These are phyloP conservation scores for Daldinia childiae DNA, from an alignment of 495 filamentous ascomycete species.

Conservation along the genomic window DNA sequence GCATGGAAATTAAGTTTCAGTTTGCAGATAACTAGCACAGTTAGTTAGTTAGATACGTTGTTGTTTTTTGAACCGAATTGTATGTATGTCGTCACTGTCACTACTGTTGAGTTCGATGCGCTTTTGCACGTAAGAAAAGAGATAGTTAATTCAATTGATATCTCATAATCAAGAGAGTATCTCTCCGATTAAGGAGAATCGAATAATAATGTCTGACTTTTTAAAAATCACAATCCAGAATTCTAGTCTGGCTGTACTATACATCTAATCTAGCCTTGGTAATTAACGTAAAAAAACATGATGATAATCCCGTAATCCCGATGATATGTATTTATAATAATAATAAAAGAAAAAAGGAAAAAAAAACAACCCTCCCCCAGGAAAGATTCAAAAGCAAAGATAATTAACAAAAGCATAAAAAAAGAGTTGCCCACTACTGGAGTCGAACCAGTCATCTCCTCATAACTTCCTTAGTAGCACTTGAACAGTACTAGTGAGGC, in stretches of 20 bases:
- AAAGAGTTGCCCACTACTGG: slow-evolving; percentile 25
- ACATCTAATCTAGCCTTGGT: no score
- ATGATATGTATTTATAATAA: no score
- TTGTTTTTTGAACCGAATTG: neutral
- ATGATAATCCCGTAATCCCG: no score
- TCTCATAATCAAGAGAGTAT: neutral
- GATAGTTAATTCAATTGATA: neutral
- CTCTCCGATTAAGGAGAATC: neutral
- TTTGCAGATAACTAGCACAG: neutral
- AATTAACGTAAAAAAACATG: no score
- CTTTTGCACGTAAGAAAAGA: neutral
- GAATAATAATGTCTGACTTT: neutral
- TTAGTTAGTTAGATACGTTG: no score
- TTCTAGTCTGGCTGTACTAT: no score
- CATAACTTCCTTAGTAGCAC: slow-evolving; percentile 22
- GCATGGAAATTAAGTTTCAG: neutral
- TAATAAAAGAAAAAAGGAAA: no score
- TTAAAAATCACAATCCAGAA: no score
- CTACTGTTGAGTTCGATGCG: neutral
- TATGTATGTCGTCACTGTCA: neutral
- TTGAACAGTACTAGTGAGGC: slow-evolving; percentile 25
- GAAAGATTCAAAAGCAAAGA: neutral
- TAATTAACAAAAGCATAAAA: neutral
- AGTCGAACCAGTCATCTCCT: slow-evolving; percentile 37
- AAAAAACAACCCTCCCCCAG: no score